Evolutionary conservation across 768 basidiomycete species (phyloP).

Genomic region (Calocera cornea): DNA sequence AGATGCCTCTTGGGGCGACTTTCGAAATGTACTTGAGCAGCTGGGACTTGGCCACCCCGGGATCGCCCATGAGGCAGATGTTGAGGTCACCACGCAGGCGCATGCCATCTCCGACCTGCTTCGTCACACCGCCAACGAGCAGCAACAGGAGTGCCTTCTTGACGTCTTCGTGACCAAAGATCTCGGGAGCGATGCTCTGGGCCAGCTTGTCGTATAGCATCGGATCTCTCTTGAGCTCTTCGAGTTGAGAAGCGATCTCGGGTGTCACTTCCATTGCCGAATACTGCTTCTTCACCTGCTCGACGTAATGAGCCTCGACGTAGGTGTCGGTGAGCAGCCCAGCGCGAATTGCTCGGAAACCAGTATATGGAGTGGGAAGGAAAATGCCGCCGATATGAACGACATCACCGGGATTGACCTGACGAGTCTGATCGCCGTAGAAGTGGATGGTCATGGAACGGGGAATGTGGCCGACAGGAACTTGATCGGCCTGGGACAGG

Average conservation of each 20-base stretch:
- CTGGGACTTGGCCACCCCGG: slow-evolving; percentile 97
- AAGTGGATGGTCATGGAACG: slow-evolving; percentile 97
- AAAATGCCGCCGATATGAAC: slow-evolving; percentile 94
- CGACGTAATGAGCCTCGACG: slow-evolving; percentile 77
- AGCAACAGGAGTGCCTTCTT: slow-evolving; percentile 90
- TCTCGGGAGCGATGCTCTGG: slow-evolving; percentile 92
- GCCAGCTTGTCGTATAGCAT: slow-evolving; percentile 79
- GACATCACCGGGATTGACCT: slow-evolving; percentile 90
- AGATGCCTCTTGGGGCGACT: slow-evolving; percentile 91
- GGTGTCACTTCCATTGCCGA: slow-evolving; percentile 86
- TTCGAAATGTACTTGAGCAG: slow-evolving; percentile 96
- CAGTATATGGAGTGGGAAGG: slow-evolving; percentile 93
- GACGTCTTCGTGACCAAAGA: slow-evolving; percentile 93
- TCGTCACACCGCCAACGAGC: slow-evolving; percentile 91
- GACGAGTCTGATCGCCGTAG: slow-evolving; percentile 75
- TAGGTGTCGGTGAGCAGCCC: slow-evolving; percentile 96
- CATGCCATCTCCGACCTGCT: slow-evolving; percentile 92
- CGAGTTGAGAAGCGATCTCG: slow-evolving; percentile 57
- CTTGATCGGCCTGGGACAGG: slow-evolving; percentile 77
- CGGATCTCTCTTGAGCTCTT: slow-evolving; percentile 55
- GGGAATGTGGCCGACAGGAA: slow-evolving; percentile 97
- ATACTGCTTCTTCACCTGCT: slow-evolving; percentile 97
- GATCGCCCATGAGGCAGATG: slow-evolving; percentile 97
- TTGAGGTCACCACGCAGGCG: slow-evolving; percentile 98
- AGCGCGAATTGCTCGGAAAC: slow-evolving; percentile 91